Base-by-base conservation (phyloP, 1,284 basidiomycete species). In the Microbotryomycetes sp. region DNA sequence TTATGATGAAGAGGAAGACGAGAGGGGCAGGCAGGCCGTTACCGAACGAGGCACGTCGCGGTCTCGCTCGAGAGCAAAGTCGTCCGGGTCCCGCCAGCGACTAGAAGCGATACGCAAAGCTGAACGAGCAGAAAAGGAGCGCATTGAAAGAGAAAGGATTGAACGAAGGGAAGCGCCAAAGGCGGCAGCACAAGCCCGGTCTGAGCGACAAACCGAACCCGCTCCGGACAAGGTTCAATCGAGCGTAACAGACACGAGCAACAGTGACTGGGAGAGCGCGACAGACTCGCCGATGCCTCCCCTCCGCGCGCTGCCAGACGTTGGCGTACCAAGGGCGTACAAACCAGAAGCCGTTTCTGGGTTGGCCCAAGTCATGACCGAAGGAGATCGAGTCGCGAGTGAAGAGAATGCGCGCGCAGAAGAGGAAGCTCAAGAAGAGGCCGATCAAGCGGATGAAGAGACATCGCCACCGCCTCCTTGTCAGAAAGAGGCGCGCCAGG, bases 201-300 rank as follows among this genome's bases (percentile, higher is more conserved):
- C 45, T 7, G 26, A 15, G 31, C 27, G 24, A 13, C 35, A 31
- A 51, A 45, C 16, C 51, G 50, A 6, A 5, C 28, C 5, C 29
- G n/a, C 31, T 31, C 28, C 28, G n/a, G 49, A 45, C 7, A 59
- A 54, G 50, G 61, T 55, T 53, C 52, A 47, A 1, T 58, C 59
- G 13, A 30, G 45, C 13, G 58, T 47, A 46, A 15, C n/a, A 3
- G 46, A 24, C 21, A 48, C 54, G 16, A 56, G 45, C 5, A 41
- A 41, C 35, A 51, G 28, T 15, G 66, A 62, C 11, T 67, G 66
- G 66, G 60, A 65, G 60, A 55, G 52, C 35, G 61, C 57, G 45
- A 65, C 66, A n/a, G 66, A 67, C 45, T 67, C 66, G 52, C 66
- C 66, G 0, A 41, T 55, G 3, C 27, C 52, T 1, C 57, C 57